These are phyloP conservation scores for Suhomyces faveliae DNA, from an alignment of 805 yeast species.

Conservation along the genomic window DNA sequence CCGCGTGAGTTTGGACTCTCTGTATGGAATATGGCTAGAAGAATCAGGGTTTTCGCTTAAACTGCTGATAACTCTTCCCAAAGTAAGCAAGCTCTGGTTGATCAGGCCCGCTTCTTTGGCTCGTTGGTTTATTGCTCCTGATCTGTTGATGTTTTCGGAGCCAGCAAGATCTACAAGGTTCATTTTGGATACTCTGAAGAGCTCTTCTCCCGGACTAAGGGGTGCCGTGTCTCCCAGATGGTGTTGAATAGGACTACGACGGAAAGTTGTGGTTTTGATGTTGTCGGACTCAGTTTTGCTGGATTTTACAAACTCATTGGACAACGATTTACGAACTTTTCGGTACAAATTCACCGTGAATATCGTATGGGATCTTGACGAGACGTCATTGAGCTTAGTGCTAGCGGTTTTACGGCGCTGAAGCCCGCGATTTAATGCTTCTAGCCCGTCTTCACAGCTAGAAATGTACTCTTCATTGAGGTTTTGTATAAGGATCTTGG, in stretches of 20 bases:
- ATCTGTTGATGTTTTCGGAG: conserved; percentile 80
- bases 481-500: conserved; percentile 55
- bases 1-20: conserved; percentile 74
- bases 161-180: conserved; percentile 94
- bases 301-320: neutral
- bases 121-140: conserved; percentile 83
- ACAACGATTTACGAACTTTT: conserved; percentile 20
- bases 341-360: conserved; percentile 61
- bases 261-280: conserved; percentile 23
- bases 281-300: neutral
- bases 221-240: neutral
- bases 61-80: conserved; percentile 83
- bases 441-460: conserved; percentile 55
- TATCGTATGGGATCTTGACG: conserved; percentile 76
- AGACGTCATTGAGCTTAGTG: conserved; percentile 69
- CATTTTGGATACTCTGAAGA: conserved; percentile 55
- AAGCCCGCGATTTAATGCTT: conserved; percentile 55
- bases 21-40: conserved; percentile 63
- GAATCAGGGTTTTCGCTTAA: conserved; percentile 26
- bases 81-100: conserved; percentile 80
- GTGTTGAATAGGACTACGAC: neutral
- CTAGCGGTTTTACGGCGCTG: conserved; percentile 63
- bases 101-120: conserved; percentile 94
- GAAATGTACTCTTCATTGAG: conserved; percentile 59
- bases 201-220: conserved; percentile 8